Conservation (phyloP, 1,284 basidiomycete species). For the Leucocoprinus gongylophorus region DNA sequence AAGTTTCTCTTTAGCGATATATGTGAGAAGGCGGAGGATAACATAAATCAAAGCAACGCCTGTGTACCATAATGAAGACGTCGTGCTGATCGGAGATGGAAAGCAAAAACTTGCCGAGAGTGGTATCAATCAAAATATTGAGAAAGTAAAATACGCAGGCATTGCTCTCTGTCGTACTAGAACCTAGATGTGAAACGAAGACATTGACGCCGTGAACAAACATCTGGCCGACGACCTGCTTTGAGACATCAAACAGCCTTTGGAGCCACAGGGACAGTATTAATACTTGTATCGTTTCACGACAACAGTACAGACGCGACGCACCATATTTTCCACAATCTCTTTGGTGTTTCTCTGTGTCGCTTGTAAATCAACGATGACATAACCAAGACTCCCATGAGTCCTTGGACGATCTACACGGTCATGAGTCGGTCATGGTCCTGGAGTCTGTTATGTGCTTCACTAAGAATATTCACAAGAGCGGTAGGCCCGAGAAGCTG, state of each 20-base stretch:
- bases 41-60: conserved; percentile 85
- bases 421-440: conserved; percentile 12
- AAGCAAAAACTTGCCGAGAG: conserved; percentile 56
- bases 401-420: conserved; percentile 62
- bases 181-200: conserved; percentile 66
- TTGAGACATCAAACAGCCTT: conserved; percentile 84
- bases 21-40: conserved; percentile 65
- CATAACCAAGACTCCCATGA: conserved; percentile 87
- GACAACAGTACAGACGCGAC: conserved; percentile 20
- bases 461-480: conserved; percentile 36
- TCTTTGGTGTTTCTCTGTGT: conserved; percentile 76
- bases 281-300: no score
- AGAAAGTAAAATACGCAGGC: conserved; percentile 92
- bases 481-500: conserved; percentile 61
- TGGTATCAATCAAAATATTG: conserved; percentile 93
- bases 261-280: conserved; percentile 2
- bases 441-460: conserved; percentile 1
- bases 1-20: conserved; percentile 58
- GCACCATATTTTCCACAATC: conserved; percentile 91
- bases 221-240: conserved; percentile 89
- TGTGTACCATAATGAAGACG: conserved; percentile 23
- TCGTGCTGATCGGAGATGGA: not conserved
- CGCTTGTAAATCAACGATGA: conserved; percentile 84
- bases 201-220: conserved; percentile 88
- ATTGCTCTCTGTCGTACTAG: conserved; percentile 63